A percentile compares a stretch with the other conserved stretches of the same genome.
Conservation (phyloP, 768 basidiomycete species). For the Cystobasidium ongulense region DNA sequence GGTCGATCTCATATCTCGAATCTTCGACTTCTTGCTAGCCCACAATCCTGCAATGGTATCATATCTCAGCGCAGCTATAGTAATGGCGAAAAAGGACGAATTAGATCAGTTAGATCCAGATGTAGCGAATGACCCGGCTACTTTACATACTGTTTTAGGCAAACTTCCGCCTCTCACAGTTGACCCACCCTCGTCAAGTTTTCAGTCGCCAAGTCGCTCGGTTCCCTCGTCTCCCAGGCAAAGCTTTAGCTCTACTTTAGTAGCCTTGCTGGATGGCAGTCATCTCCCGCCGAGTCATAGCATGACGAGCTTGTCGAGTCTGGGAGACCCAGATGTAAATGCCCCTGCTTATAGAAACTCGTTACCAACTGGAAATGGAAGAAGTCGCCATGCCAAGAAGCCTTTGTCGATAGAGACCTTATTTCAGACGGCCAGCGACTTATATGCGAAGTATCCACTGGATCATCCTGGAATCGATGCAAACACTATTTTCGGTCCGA, state of each 20-base stretch:
- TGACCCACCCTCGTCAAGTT: not conserved
- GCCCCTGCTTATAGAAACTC: not conserved
- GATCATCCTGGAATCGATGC: slow-evolving; percentile 1
- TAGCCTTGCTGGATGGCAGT: slow-evolving; percentile 38
- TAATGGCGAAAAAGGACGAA: slow-evolving; percentile 46
- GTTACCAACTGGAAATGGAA: not conserved
- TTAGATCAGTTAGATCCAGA: slow-evolving; percentile 42
- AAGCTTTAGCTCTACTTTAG: not conserved
- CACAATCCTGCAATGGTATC: slow-evolving; percentile 48
- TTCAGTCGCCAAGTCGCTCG: not conserved
- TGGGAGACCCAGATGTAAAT: slow-evolving; percentile 9
- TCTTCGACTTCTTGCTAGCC: slow-evolving; percentile 49
- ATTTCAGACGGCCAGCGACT: slow-evolving; percentile 6
- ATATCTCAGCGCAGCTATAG: slow-evolving; percentile 48
- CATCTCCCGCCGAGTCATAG: slow-evolving; percentile 30
- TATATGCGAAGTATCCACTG: slow-evolving; percentile 7
- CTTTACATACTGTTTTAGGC: slow-evolving; percentile 46
- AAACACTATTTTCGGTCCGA: slow-evolving; percentile 21
- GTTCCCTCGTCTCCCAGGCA: not conserved
- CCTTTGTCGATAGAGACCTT: slow-evolving; percentile 4
- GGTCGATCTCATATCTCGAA: slow-evolving; percentile 44
- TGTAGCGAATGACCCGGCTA: slow-evolving; percentile 45
- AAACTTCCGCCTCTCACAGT: slow-evolving; percentile 36
- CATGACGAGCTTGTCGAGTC: not conserved
- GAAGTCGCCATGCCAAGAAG: not conserved